A percentile compares a stretch with the other conserved stretches of the same genome.
Evolutionary conservation across 768 basidiomycete species (phyloP).

Genomic region (Lactarius indigo): DNA sequence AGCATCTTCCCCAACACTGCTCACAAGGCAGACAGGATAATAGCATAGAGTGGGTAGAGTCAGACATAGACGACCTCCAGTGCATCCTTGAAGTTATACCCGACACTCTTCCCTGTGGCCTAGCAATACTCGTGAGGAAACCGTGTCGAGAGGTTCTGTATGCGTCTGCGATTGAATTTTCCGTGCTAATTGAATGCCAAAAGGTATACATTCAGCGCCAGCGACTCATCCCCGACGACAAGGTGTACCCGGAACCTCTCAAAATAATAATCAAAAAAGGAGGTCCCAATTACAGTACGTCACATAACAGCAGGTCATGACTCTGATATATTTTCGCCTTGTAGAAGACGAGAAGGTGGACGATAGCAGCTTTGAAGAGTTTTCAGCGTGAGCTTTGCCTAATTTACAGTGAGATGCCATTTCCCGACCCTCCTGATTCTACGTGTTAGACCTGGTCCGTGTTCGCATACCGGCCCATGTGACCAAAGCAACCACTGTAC

Average conservation of each 20-base stretch:
- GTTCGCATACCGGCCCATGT: constrained; percentile 58
- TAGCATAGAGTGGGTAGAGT: constrained; percentile 9
- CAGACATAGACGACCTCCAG: constrained; percentile 16
- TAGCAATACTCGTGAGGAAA: constrained; percentile 21
- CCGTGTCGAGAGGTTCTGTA: constrained; percentile 20
- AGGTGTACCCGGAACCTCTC: constrained; percentile 8
- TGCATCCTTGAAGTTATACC: constrained; percentile 22
- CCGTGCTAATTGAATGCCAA: not conserved
- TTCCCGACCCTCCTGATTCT: not conserved
- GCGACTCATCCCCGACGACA: constrained; percentile 14
- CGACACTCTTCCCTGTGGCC: constrained; percentile 21
- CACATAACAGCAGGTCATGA: not conserved
- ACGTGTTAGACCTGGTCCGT: constrained; percentile 40
- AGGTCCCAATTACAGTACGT: constrained; percentile 5
- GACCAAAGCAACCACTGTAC: constrained; percentile 38
- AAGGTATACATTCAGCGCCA: constrained; percentile 18
- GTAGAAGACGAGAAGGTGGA: not conserved
- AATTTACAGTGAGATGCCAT: too few relatives aligned
- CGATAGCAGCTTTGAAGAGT: not conserved
- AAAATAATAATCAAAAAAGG: not conserved
- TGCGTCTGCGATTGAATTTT: not conserved
- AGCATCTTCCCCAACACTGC: not conserved
- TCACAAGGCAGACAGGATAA: not conserved
- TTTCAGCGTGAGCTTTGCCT: not conserved
- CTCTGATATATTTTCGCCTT: not conserved